Conservation (phyloP, 1,139 yeast genomes). For the Lodderomyces oxycetoniae region DNA sequence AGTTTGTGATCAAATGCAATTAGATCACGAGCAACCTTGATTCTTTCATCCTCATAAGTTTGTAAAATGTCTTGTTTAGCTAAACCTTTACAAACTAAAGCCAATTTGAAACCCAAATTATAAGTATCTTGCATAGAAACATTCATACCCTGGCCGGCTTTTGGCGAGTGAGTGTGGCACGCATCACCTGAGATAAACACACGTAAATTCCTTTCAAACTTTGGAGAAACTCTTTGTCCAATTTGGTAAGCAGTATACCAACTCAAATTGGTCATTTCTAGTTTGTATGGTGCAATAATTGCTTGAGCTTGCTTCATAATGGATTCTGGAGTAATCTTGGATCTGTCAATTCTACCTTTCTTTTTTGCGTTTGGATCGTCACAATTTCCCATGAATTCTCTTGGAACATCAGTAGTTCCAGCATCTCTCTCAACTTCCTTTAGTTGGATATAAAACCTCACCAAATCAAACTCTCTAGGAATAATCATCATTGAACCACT, state of each 20-base stretch:
- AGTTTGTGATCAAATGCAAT: slow-evolving; percentile 30
- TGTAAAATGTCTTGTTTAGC: slow-evolving; percentile 19
- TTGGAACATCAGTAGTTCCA: slow-evolving; percentile 7
- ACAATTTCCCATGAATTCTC: slow-evolving; percentile 10
- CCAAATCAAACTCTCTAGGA: slow-evolving; percentile 31
- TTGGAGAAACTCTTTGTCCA: slow-evolving; percentile 31
- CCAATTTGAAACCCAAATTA: slow-evolving; percentile 35
- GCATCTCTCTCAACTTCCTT: slow-evolving; percentile 24
- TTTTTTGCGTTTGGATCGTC: slow-evolving; percentile 11
- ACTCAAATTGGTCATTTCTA: slow-evolving; percentile 22
- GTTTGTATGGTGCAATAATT: slow-evolving; percentile 25
- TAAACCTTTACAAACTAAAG: slow-evolving; percentile 26
- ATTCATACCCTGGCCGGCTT: slow-evolving; percentile 40
- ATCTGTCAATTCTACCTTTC: slow-evolving; percentile 24
- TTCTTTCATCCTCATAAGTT: slow-evolving; percentile 29
- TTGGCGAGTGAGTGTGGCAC: slow-evolving; percentile 37
- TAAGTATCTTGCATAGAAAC: slow-evolving; percentile 27
- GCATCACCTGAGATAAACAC: slow-evolving; percentile 37
- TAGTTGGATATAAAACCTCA: slow-evolving; percentile 24
- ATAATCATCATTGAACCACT: slow-evolving; percentile 31
- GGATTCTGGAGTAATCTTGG: slow-evolving; percentile 24
- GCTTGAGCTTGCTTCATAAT: slow-evolving; percentile 25
- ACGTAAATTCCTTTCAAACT: slow-evolving; percentile 19
- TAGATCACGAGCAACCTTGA: slow-evolving; percentile 28
- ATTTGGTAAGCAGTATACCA: slow-evolving; percentile 37